Percentiles rank a stretch among this genome's conserved stretches.
Conservation (phyloP, 2,329 filamentous ascomycete genomes). For the Aureobasidium namibiae region DNA sequence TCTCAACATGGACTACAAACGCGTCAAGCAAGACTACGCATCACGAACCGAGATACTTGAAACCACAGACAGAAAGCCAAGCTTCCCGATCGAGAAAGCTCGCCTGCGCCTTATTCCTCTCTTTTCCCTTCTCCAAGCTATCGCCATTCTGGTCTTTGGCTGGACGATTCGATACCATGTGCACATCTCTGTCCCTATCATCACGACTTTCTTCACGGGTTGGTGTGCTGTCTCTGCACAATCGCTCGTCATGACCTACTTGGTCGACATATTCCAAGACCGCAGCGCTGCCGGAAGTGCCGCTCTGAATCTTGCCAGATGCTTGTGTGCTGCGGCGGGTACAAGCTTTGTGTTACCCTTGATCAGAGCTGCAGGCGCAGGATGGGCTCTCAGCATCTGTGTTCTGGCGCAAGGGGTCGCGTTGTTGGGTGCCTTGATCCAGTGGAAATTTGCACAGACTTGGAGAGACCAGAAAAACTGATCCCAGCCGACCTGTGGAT, state of each 20-base stretch:
- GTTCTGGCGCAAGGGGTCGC: background rate
- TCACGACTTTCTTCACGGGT: background rate
- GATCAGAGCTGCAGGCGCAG: background rate
- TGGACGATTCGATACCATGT: background rate
- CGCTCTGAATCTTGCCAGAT: background rate
- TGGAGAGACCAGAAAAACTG: too few relatives aligned
- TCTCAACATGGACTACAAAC: conserved; percentile 44
- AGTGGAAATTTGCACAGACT: background rate
- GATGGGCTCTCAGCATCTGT: background rate
- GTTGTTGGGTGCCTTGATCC: background rate
- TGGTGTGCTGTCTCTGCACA: background rate
- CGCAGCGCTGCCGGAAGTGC: background rate
- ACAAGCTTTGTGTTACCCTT: background rate
- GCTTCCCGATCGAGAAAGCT: background rate
- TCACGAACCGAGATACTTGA: background rate
- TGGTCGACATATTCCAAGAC: background rate
- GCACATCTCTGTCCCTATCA: background rate
- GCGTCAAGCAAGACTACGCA: conserved; percentile 14
- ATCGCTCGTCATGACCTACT: background rate
- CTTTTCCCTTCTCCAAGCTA: background rate
- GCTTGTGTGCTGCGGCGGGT: background rate
- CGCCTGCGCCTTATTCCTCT: background rate
- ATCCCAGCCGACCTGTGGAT: too few relatives aligned
- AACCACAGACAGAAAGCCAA: background rate
- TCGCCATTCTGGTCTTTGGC: background rate